Percentiles rank a stretch among this genome's conserved stretches.
Conservation (phyloP, 1,284 basidiomycete species). For the Irpex lacteus region DNA sequence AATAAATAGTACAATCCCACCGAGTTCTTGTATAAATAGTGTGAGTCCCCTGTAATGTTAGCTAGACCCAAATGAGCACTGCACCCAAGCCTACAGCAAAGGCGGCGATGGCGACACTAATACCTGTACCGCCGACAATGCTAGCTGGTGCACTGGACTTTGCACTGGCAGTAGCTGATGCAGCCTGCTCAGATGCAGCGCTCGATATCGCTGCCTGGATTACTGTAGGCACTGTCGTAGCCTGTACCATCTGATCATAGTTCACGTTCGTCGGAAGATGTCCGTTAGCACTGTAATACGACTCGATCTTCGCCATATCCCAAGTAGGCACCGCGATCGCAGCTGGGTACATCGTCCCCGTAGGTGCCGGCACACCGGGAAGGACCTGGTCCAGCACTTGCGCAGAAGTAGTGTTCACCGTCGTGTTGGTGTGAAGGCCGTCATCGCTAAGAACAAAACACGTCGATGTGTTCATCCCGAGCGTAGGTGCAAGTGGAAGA, state of each 20-base stretch:
- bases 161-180: neutral
- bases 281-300: constrained; percentile 12
- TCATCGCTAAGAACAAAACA: constrained; percentile 8
- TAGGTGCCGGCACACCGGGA: constrained; percentile 4
- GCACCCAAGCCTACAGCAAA: too few relatives aligned
- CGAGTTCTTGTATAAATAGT: too few relatives aligned
- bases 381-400: neutral
- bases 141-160: neutral
- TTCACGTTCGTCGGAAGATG: constrained; percentile 13
- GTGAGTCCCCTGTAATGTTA: too few relatives aligned
- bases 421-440: neutral
- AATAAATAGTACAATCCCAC: too few relatives aligned
- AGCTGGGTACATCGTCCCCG: constrained; percentile 9
- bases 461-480: constrained; percentile 1
- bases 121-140: too few relatives aligned
- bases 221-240: constrained; percentile 6
- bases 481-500: constrained; percentile 8
- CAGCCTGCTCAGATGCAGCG: neutral
- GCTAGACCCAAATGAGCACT: too few relatives aligned
- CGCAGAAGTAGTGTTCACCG: neutral
- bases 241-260: constrained; percentile 12
- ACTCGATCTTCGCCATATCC: constrained; percentile 13
- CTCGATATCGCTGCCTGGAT: constrained; percentile 4
- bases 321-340: constrained; percentile 11
- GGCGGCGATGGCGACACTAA: too few relatives aligned